Conservation (phyloP, 2,329 filamentous ascomycete genomes). For the Colletotrichum salicis region DNA sequence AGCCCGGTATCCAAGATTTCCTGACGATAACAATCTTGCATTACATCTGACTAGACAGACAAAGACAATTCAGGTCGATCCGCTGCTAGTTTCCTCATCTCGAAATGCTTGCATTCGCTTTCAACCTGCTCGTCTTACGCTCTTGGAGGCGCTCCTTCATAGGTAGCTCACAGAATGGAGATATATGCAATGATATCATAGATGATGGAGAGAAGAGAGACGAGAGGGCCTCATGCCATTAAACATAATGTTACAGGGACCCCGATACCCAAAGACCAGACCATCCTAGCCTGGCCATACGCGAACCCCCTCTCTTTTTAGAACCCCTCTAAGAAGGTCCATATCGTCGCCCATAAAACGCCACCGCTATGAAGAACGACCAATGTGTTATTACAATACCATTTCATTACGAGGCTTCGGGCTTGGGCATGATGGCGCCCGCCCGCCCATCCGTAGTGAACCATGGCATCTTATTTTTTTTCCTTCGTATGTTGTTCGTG, state of each 20-base stretch:
- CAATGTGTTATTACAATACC: slow-evolving; percentile 47
- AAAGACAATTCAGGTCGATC: neutral
- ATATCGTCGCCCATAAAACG: slow-evolving; percentile 43
- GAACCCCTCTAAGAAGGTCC: neutral
- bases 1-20: too few species aligned
- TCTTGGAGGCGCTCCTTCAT: neutral
- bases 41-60: neutral
- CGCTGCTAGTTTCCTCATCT: too few species aligned
- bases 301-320: neutral
- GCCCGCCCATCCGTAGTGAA: neutral
- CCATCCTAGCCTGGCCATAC: neutral
- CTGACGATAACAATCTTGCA: neutral
- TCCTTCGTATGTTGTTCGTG: neutral
- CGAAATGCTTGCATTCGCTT: neutral
- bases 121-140: neutral
- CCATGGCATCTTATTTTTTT: neutral
- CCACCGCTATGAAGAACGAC: slow-evolving; percentile 56
- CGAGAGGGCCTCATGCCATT: slow-evolving; percentile 33
- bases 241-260: slow-evolving; percentile 16
- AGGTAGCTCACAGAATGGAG: neutral
- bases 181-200: neutral
- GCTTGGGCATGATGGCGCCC: neutral
- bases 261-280: slow-evolving; percentile 13
- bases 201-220: slow-evolving; percentile 31
- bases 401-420: slow-evolving; percentile 21